Percentiles rank a stretch among this genome's conserved stretches.
These are phyloP conservation scores for Penicillium sp. DNA, from an alignment of 2,329 filamentous ascomycete genomes.

Conservation along the genomic window DNA sequence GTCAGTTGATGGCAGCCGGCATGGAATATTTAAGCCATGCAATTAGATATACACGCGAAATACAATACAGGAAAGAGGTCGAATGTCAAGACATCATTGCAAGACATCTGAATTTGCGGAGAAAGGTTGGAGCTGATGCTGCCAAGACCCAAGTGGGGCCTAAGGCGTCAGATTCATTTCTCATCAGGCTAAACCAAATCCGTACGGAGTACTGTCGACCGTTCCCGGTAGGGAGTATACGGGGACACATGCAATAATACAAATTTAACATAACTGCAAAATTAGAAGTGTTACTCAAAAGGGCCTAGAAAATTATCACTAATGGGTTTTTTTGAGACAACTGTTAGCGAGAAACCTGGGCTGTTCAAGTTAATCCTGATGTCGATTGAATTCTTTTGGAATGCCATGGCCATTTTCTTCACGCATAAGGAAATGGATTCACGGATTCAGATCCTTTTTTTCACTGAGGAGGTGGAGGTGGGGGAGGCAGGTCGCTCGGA, in stretches of 20 bases:
- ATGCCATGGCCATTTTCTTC: background rate
- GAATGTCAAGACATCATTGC: background rate
- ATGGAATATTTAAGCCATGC: background rate
- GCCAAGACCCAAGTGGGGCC: conserved; percentile 15
- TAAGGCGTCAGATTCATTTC: conserved; percentile 9
- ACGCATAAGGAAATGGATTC: conserved; percentile 5
- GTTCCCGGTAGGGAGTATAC: no score
- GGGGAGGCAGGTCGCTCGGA: conserved; percentile 59
- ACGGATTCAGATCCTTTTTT: conserved; percentile 18
- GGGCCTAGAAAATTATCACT: background rate
- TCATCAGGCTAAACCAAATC: background rate
- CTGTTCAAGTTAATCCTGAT: background rate
- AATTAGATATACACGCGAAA: background rate
- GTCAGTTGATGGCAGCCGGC: background rate
- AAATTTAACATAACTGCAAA: background rate
- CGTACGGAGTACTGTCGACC: no score
- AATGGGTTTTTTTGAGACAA: background rate
- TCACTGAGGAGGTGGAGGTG: conserved; percentile 54
- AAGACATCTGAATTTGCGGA: conserved; percentile 12
- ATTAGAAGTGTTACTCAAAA: conserved; percentile 14
- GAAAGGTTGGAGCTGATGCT: conserved; percentile 14
- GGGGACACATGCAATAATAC: background rate
- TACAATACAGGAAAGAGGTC: background rate
- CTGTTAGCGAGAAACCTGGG: conserved; percentile 2
- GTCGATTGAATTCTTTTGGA: background rate